Evolutionary conservation across 345 rosid species (phyloP).

Genomic region (Populus alba): DNA sequence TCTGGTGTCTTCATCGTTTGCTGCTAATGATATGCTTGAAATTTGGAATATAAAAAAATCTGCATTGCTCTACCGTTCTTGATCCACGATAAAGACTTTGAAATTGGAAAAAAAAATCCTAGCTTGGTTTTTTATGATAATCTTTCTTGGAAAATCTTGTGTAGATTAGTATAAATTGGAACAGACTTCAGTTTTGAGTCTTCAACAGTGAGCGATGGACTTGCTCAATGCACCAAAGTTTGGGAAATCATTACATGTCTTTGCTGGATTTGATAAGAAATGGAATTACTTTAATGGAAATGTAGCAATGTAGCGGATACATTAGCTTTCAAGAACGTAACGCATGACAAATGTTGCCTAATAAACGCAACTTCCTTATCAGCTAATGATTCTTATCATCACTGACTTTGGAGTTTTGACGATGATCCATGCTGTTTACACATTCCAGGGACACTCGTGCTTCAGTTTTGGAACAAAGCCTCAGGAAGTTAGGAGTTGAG

Average conservation of each 20-base stretch:
- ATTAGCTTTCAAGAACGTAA: neutral
- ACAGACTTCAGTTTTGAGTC: neutral
- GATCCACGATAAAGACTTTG: neutral
- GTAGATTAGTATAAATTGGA: neutral
- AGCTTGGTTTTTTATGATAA: neutral
- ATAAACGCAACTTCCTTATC: neutral
- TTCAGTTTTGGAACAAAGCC: constrained; percentile 85
- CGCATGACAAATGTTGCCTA: neutral
- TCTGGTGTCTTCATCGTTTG: neutral
- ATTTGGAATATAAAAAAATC: neutral
- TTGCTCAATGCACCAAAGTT: neutral
- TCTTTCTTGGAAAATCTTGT: neutral
- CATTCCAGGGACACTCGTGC: constrained; percentile 74
- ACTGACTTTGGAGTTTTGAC: neutral
- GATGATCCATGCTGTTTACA: constrained; percentile 3
- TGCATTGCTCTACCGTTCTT: neutral
- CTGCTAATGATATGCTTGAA: neutral
- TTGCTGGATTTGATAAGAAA: neutral
- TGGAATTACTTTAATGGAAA: neutral
- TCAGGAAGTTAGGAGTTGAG: constrained; percentile 84
- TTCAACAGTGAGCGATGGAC: neutral
- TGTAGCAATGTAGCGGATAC: neutral
- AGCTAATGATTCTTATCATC: neutral
- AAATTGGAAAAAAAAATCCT: neutral
- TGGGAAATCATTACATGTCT: neutral